Percentiles rank a stretch among this genome's conserved stretches.
Conservation (phyloP, 805 yeast species). For the Lipomyces spencermartinsiae region DNA sequence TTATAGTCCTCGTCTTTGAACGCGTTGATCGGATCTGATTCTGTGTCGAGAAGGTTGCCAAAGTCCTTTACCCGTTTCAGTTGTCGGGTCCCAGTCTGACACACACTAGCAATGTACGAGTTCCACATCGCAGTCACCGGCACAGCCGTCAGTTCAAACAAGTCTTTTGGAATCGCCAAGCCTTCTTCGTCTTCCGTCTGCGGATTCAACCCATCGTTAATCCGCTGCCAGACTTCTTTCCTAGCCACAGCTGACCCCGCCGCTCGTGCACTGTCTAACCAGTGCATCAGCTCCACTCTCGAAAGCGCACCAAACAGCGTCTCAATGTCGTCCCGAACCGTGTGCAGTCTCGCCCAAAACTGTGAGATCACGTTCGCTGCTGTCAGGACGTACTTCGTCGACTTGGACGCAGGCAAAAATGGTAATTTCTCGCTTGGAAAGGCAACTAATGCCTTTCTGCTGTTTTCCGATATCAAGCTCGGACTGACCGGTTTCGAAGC, state of each 20-base stretch:
- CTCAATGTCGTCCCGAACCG: constrained; percentile 29
- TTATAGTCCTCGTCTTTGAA: not conserved
- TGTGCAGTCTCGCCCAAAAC: constrained; percentile 20
- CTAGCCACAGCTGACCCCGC: constrained; percentile 4
- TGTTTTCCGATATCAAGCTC: not conserved
- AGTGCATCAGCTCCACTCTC: constrained; percentile 24
- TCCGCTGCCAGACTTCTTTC: constrained; percentile 22
- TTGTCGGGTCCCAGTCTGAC: constrained; percentile 12
- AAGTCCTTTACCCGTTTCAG: constrained; percentile 10
- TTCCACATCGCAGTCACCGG: constrained; percentile 18
- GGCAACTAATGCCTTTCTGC: not conserved
- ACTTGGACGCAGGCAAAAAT: not conserved
- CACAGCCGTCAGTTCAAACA: not conserved
- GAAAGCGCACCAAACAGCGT: constrained; percentile 25
- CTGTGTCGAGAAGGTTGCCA: constrained; percentile 3
- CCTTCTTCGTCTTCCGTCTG: constrained; percentile 3
- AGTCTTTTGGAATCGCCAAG: not conserved
- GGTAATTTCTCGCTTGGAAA: not conserved
- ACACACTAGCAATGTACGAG: constrained; percentile 17
- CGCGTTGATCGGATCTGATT: not conserved
- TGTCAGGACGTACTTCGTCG: not conserved
- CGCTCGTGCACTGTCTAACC: constrained; percentile 24
- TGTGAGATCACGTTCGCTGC: constrained; percentile 4
- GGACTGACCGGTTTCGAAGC: constrained; percentile 2
- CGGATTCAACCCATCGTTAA: constrained; percentile 17